phyloP scores from a whole-genome alignment of 768 basidiomycete genomes.

The Lyophyllum atratum region DNA sequence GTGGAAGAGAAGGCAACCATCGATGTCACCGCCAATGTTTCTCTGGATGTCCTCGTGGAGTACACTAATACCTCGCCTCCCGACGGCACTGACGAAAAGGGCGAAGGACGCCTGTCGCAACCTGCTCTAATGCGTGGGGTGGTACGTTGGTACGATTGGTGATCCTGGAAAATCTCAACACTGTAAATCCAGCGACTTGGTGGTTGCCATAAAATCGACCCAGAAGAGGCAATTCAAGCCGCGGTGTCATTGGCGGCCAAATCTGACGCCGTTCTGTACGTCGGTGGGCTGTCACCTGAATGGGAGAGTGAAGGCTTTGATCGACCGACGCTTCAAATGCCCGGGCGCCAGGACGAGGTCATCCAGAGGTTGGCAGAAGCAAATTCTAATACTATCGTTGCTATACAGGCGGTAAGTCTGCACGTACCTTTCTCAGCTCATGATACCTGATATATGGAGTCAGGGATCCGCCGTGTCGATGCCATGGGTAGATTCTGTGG shows the following conservation, averaged over 20 bases:
- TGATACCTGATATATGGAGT: slow-evolving; percentile 3
- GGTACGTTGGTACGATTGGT: slow-evolving; percentile 36
- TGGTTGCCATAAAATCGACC: slow-evolving; percentile 64
- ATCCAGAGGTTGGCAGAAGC: slow-evolving; percentile 51
- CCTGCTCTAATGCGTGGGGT: slow-evolving; percentile 72
- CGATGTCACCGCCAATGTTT: slow-evolving; percentile 43
- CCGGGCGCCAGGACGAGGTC: slow-evolving; percentile 60
- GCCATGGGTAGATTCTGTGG: slow-evolving; percentile 67
- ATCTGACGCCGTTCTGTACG: slow-evolving; percentile 57
- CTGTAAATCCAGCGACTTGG: slow-evolving; percentile 53
- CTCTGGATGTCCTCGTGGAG: slow-evolving; percentile 57
- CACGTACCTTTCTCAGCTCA: neutral
- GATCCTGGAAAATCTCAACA: neutral
- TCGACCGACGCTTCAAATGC: slow-evolving; percentile 59
- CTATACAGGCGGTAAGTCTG: slow-evolving; percentile 56
- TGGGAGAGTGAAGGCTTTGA: slow-evolving; percentile 82
- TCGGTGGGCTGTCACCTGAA: slow-evolving; percentile 65
- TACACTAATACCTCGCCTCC: slow-evolving; percentile 65
- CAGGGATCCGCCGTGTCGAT: slow-evolving; percentile 72
- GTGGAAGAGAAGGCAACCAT: slow-evolving; percentile 61
- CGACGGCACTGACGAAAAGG: slow-evolving; percentile 41
- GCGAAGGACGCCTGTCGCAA: slow-evolving; percentile 50
- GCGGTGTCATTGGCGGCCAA: slow-evolving; percentile 56
- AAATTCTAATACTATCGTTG: slow-evolving; percentile 61
- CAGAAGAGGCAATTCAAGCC: slow-evolving; percentile 53